Evolutionary conservation across 495 filamentous ascomycete species (phyloP).

Genomic region (Podospora appendiculata): DNA sequence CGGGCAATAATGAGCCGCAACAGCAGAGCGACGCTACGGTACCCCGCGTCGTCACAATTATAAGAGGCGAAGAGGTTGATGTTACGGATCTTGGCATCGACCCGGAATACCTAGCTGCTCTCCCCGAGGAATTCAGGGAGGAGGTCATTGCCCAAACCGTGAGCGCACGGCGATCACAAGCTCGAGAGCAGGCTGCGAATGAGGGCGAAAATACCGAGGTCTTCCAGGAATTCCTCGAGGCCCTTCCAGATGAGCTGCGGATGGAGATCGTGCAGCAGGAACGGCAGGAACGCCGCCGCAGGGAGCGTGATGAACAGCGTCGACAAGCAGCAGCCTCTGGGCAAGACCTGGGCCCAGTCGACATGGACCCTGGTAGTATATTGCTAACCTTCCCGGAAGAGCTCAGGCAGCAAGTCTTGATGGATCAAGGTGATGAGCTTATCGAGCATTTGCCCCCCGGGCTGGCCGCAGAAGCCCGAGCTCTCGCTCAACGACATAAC

Average conservation of each 20-base stretch:
- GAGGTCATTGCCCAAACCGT: constrained; percentile 89
- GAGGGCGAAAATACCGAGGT: constrained; percentile 83
- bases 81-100: constrained; percentile 94
- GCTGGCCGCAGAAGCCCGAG: constrained; percentile 77
- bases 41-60: constrained; percentile 63
- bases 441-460: constrained; percentile 79
- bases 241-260: constrained; percentile 82
- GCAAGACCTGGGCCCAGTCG: constrained; percentile 53
- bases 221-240: constrained; percentile 89
- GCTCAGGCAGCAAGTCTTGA: constrained; percentile 75
- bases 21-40: constrained; percentile 22
- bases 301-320: constrained; percentile 70
- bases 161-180: constrained; percentile 71
- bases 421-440: constrained; percentile 86
- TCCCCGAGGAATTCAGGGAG: constrained; percentile 91
- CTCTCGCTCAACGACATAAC: constrained; percentile 30
- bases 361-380: constrained; percentile 92
- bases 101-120: constrained; percentile 81
- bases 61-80: constrained; percentile 78
- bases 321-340: constrained; percentile 45
- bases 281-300: constrained; percentile 76
- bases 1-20: constrained; percentile 19
- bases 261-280: constrained; percentile 87
- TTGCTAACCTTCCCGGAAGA: constrained; percentile 81
- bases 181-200: constrained; percentile 52